phyloP scores from a whole-genome alignment of 2,329 filamentous ascomycete genomes.

The Stemphylium beticola region DNA sequence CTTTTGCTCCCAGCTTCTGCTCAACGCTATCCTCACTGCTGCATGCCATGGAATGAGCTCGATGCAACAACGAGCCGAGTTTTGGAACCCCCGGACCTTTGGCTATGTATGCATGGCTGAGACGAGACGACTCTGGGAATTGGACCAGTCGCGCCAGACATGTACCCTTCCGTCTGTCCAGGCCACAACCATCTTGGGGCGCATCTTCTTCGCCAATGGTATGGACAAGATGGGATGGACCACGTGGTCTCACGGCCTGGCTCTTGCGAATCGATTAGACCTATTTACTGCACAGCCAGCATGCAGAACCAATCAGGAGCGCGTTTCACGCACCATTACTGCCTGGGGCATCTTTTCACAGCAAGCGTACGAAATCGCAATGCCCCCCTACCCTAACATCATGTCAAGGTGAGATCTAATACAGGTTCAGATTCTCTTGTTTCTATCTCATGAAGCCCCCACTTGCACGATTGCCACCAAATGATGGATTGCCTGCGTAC shows the following conservation, averaged over 20 bases:
- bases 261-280: constrained; percentile 1
- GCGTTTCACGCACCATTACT: constrained; percentile 3
- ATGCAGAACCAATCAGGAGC: not conserved
- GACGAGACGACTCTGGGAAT: constrained; percentile 5
- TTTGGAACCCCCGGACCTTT: constrained; percentile 9
- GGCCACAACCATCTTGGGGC: constrained; percentile 7
- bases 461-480: not conserved
- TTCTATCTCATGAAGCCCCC: constrained; percentile 5
- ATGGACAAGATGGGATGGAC: constrained; percentile 9
- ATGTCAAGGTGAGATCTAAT: not conserved
- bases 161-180: constrained; percentile 1
- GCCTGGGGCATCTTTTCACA: constrained; percentile 11
- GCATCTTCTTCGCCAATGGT: constrained; percentile 5
- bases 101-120: constrained; percentile 7
- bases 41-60: constrained; percentile 8
- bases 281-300: not conserved
- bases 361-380: constrained; percentile 4
- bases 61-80: constrained; percentile 4
- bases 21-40: constrained; percentile 12
- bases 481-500: not conserved
- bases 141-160: not conserved
- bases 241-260: constrained; percentile 1
- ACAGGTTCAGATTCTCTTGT: constrained; percentile 2
- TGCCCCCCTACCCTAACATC: not conserved
- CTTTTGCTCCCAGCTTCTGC: constrained; percentile 17